Base-by-base conservation (phyloP, 768 basidiomycete species). In the Kwoniella heveanensis region DNA sequence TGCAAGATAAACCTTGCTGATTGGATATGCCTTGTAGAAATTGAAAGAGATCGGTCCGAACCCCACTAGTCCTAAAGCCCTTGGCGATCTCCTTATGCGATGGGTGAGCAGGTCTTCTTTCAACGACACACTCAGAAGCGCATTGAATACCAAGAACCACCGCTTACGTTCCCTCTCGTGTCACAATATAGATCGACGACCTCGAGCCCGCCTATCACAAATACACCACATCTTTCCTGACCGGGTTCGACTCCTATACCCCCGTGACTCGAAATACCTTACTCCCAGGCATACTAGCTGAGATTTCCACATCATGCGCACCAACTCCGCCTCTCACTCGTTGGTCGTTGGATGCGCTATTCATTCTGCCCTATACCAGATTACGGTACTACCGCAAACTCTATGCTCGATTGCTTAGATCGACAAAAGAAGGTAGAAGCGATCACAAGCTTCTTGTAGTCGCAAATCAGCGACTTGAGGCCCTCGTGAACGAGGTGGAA, bases 71-170 rank as follows among this genome's bases (percentile, higher is more conserved):
- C 92, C 94, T 5, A 96, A 93, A 76, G 92, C 89, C 13, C 83
- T 99, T 27, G 94, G 96, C 44, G 95, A 98, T 79, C 83, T 99
- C 44, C 83, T 99, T 57, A 96, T 97, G 90, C 88, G 90, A 82
- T 98, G 95, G 96, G 95, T 95, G 69, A 65, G 90, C 52, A 24
- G 22, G n/a, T 21, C 24, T 17, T 7, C 17, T 44, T 19, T 10
- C n/a, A 27, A 48, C 24, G 50, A 2, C 36, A 15, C 50, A 53
- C 3, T 7, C 39, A 44, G 32, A 36, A 7, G 13, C 7, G 13
- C 32, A 6, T 25, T 22, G 32, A 22, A 51, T 46, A 53, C 32
- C 79, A 26, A 25, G 8, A 25, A 12, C 53, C 27, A 13, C 22
- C 19, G 44, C 39, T 27, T 9, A 19, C 15, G 46, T 7, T 19